Base-by-base conservation (phyloP, 495 filamentous ascomycete species). In the Penicillium nucicola region DNA sequence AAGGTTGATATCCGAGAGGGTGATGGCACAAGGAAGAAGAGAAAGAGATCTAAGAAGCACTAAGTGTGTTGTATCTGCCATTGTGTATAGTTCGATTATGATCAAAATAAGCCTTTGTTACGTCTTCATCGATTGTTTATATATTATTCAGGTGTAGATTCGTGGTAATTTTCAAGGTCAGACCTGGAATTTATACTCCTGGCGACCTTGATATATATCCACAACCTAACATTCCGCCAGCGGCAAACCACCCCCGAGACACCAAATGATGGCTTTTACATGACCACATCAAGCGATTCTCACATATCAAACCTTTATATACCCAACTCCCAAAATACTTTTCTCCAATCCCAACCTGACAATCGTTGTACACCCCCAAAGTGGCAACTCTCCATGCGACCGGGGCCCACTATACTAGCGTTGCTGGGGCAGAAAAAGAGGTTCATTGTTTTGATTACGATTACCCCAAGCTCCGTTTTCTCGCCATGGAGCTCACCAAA, bases 21-120 rank as follows among this genome's bases (percentile, higher is more conserved):
- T 19, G 65, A 67, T 45, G 66, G 66, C 17, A 44, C 59, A 45
- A 70, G 66, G 57, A 75, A 75, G 65, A 75, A 74, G 69, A 74
- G 70, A 59, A 75, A 75, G 67, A 67, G 76, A 47, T 75, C 75
- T 4, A 77, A 74, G 62, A 79, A 77, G 66, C 55, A 76, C 53
- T 71, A 48, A 59, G 28, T n/a, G 4, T 40, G 20, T 19, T 41
- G 37, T 12, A 23, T 45, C 18, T 22, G 12, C 38, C 13, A 38
- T 52, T 50, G 52, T 60, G 18, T 32, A 55, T 53, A 56, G 13
- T 44, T 45, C 42, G 18, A 17, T 14, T 22, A 42, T 19, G 34
- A 35, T 5, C 31, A 39, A 30, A 4, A 31, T 14, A n/a, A 28
- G 25, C 25, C 2, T 37, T 5, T 38, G 7, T 28, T 28, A 23